Evolutionary conservation across 768 basidiomycete species (phyloP).

Genomic region (Hydnomerulius pinastri): DNA sequence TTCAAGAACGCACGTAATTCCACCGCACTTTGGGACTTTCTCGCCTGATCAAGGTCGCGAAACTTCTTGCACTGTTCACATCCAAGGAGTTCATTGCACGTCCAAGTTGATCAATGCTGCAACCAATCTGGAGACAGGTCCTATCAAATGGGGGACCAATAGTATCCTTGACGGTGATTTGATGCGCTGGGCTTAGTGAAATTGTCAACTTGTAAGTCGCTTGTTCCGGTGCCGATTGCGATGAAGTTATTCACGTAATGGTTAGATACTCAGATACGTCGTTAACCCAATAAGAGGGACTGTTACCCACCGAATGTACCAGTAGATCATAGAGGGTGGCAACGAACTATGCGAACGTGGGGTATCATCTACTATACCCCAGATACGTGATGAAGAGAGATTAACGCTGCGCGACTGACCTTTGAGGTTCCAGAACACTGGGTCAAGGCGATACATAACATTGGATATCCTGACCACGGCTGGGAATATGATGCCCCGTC

Average conservation of each 20-base stretch:
- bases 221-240: neutral
- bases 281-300: neutral
- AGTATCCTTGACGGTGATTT: too few relatives aligned
- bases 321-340: neutral
- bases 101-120: too few relatives aligned
- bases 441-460: neutral
- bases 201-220: neutral
- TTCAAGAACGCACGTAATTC: too few relatives aligned
- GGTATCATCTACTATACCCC: neutral
- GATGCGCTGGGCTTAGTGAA: too few relatives aligned
- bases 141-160: too few relatives aligned
- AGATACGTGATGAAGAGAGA: constrained; percentile 1
- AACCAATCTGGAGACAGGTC: too few relatives aligned
- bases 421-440: neutral
- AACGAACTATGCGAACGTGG: neutral
- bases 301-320: neutral
- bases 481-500: constrained; percentile 3
- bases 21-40: too few relatives aligned
- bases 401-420: neutral
- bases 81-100: too few relatives aligned
- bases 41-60: too few relatives aligned
- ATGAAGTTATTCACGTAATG: neutral
- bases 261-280: neutral
- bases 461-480: too few relatives aligned
- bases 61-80: too few relatives aligned